Percentiles rank a stretch among this genome's conserved stretches.
phyloP scores from a whole-genome alignment of 2,329 filamentous ascomycete genomes.

The Aspergillus carbonarius region DNA sequence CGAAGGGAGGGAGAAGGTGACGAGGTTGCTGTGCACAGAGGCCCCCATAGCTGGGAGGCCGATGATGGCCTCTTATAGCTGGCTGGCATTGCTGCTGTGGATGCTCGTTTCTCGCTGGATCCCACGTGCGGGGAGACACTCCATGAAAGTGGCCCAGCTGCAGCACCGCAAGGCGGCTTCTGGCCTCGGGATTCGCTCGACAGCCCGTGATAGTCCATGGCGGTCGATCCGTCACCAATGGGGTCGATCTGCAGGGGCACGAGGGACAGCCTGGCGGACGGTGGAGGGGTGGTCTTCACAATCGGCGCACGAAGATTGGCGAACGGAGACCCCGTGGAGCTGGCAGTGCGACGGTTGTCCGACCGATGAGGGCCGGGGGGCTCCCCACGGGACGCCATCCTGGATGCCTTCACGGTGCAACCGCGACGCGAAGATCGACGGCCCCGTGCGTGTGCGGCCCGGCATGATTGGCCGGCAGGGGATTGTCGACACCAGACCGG shows the following conservation, averaged over 20 bases:
- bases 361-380: too few relatives aligned
- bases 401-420: too few relatives aligned
- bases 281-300: neutral
- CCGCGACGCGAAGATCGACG: neutral
- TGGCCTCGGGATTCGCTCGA: neutral
- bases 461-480: neutral
- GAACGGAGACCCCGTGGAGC: too few relatives aligned
- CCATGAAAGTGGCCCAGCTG: too few relatives aligned
- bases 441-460: neutral
- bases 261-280: neutral
- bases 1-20: neutral
- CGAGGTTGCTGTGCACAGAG: neutral
- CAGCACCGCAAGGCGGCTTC: too few relatives aligned
- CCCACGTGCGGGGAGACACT: slow-evolving; percentile 2
- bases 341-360: too few relatives aligned
- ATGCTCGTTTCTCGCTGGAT: neutral
- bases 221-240: slow-evolving; percentile 3
- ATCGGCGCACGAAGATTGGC: neutral
- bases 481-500: too few relatives aligned
- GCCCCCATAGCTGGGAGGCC: neutral
- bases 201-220: neutral
- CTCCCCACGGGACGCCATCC: too few relatives aligned
- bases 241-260: slow-evolving; percentile 9
- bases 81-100: neutral
- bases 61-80: neutral